These are phyloP conservation scores for Leptomonas pyrrhocoris DNA, from an alignment of 208 protist species.

Conservation along the genomic window DNA sequence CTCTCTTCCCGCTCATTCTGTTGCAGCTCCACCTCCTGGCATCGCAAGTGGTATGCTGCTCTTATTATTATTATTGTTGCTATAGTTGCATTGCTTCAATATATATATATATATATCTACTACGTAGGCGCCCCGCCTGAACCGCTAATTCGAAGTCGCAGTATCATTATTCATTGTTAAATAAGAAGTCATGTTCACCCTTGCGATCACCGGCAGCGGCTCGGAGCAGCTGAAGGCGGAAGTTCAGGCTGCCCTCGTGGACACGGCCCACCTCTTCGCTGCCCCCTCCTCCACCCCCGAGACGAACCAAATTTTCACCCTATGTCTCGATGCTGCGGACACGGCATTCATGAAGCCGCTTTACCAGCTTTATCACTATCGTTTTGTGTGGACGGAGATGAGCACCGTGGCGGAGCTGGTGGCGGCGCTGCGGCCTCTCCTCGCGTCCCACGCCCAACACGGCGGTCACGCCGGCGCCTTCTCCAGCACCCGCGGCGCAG, in stretches of 20 bases:
- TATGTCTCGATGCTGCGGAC: slow-evolving; percentile 61
- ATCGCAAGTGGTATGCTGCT: too few species aligned
- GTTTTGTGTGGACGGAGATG: slow-evolving; percentile 51
- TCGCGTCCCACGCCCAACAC: slow-evolving; percentile 22
- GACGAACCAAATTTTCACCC: slow-evolving; percentile 25
- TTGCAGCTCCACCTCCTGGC: too few species aligned
- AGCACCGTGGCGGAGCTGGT: slow-evolving; percentile 56
- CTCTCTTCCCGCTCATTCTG: too few species aligned
- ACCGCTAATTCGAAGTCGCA: too few species aligned
- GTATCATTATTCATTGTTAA: too few species aligned
- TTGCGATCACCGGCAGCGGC: slow-evolving; percentile 45
- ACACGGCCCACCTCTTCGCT: slow-evolving; percentile 18
- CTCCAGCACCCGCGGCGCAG: slow-evolving; percentile 63
- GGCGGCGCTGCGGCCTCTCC: slow-evolving; percentile 19
- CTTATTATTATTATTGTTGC: too few species aligned
- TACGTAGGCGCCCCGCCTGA: too few species aligned
- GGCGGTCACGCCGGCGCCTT: slow-evolving; percentile 35
- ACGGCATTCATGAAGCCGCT: slow-evolving; percentile 33
- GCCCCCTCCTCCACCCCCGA: not conserved
- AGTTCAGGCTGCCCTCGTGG: slow-evolving; percentile 33
- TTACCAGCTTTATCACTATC: slow-evolving; percentile 51
- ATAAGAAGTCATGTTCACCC: too few species aligned
- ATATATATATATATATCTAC: too few species aligned
- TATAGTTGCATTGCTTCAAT: too few species aligned
- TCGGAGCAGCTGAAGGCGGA: slow-evolving; percentile 31